Evolutionary conservation across 208 protist species (phyloP).

Genomic region (Sergeia podlipaevii): DNA sequence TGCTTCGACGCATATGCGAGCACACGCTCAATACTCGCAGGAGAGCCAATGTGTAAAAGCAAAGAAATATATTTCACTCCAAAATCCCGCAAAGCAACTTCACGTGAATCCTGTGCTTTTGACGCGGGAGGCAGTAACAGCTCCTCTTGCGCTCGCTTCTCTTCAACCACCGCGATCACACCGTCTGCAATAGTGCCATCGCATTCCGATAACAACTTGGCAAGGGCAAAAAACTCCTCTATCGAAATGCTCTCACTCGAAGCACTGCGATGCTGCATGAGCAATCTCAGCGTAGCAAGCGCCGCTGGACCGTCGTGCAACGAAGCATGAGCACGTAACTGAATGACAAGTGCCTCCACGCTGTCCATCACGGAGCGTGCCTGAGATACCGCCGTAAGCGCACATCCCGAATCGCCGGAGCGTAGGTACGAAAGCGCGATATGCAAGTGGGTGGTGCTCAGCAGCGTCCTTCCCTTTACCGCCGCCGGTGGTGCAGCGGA

Average conservation of each 20-base stretch:
- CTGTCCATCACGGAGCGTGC: slow-evolving; percentile 18
- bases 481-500: not conserved
- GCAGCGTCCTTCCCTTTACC: slow-evolving; percentile 13
- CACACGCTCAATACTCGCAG: too few relatives aligned
- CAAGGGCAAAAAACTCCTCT: slow-evolving; percentile 21
- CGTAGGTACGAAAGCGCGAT: slow-evolving; percentile 15
- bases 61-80: too few relatives aligned
- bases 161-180: slow-evolving; percentile 3
- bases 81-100: too few relatives aligned
- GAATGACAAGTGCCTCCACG: slow-evolving; percentile 25
- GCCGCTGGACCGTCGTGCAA: not conserved
- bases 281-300: not conserved
- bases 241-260: not conserved
- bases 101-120: too few relatives aligned
- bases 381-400: not conserved
- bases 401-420: slow-evolving; percentile 8
- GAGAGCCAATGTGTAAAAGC: too few relatives aligned
- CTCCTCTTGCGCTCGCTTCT: too few relatives aligned
- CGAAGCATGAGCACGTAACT: slow-evolving; percentile 9
- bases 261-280: not conserved
- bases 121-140: too few relatives aligned
- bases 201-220: slow-evolving; percentile 8
- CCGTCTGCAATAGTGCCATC: slow-evolving; percentile 6
- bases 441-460: slow-evolving; percentile 31
- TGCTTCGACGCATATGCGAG: too few relatives aligned